A percentile compares a stretch with the other conserved stretches of the same genome.
Conservation (phyloP, 352 stramenopile species). For the Phytophthora sojae region DNA sequence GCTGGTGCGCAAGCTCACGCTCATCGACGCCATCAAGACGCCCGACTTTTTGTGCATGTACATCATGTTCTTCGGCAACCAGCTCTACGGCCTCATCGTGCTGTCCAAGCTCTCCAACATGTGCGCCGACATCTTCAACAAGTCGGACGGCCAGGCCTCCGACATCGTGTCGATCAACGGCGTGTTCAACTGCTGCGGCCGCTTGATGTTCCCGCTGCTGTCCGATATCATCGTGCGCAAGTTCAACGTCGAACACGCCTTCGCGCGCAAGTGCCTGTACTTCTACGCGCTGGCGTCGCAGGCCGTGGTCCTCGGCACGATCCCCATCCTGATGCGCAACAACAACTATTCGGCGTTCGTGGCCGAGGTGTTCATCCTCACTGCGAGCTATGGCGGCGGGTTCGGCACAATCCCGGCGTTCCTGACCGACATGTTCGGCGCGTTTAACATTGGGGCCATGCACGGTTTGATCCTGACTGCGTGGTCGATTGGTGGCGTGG, state of each 20-base stretch:
- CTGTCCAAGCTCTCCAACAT: slow-evolving; percentile 68
- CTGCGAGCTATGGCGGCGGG: slow-evolving; percentile 71
- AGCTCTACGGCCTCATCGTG: slow-evolving; percentile 67
- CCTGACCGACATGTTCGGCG: slow-evolving; percentile 86
- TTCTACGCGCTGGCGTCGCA: slow-evolving; percentile 65
- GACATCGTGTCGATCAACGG: slow-evolving; percentile 63
- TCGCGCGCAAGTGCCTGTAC: slow-evolving; percentile 63
- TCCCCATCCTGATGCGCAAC: slow-evolving; percentile 68
- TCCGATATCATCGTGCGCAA: slow-evolving; percentile 48
- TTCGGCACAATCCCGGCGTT: slow-evolving; percentile 80
- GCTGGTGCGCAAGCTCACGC: slow-evolving; percentile 53
- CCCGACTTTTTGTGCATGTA: slow-evolving; percentile 72
- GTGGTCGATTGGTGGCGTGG: slow-evolving; percentile 81
- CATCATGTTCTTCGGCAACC: slow-evolving; percentile 68
- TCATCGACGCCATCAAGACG: slow-evolving; percentile 63
- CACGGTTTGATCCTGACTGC: slow-evolving; percentile 78
- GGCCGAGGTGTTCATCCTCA: slow-evolving; percentile 72
- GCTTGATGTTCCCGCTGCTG: slow-evolving; percentile 47
- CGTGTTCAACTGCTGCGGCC: slow-evolving; percentile 61
- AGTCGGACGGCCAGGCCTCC: slow-evolving; percentile 33
- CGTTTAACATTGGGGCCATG: slow-evolving; percentile 83
- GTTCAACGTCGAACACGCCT: slow-evolving; percentile 53
- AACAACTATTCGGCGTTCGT: slow-evolving; percentile 66
- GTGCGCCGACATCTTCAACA: slow-evolving; percentile 56
- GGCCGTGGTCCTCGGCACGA: slow-evolving; percentile 66